Conservation (phyloP, 2,329 filamentous ascomycete genomes). For the Colletotrichum horii region DNA sequence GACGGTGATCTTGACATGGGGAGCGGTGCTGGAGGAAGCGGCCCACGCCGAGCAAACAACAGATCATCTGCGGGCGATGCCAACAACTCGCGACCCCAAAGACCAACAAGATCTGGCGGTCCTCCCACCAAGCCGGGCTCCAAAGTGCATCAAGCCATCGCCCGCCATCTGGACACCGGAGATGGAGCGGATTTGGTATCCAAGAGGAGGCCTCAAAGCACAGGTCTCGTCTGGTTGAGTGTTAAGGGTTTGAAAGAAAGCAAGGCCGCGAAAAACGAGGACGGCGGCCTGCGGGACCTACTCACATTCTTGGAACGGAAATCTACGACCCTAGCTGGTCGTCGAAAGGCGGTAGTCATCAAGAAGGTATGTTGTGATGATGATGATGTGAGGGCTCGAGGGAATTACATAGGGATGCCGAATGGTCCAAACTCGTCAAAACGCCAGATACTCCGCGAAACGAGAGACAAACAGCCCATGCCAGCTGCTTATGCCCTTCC, state of each 20-base stretch:
- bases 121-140: conserved; percentile 15
- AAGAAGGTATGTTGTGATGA: conserved; percentile 74
- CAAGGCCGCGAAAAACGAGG: conserved; percentile 69
- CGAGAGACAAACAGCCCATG: too few species aligned
- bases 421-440: conserved; percentile 41
- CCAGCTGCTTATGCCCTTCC: too few species aligned
- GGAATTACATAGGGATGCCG: conserved; percentile 28
- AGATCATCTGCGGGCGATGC: conserved; percentile 31
- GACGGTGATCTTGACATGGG: conserved; percentile 68
- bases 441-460: neutral
- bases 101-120: conserved; percentile 31
- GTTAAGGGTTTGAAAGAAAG: conserved; percentile 71
- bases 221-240: conserved; percentile 38
- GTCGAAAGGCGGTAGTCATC: conserved; percentile 63
- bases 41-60: conserved; percentile 36
- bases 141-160: conserved; percentile 24
- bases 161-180: conserved; percentile 20
- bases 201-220: conserved; percentile 19
- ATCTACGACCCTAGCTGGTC: conserved; percentile 52
- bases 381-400: conserved; percentile 35
- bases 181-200: conserved; percentile 19
- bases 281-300: conserved; percentile 69
- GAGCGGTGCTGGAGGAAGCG: conserved; percentile 29
- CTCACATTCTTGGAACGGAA: conserved; percentile 76
- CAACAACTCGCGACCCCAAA: conserved; percentile 32